Evolutionary conservation across 2,329 filamentous ascomycete genomes (phyloP).

Genomic region (Monosporascus sp.): DNA sequence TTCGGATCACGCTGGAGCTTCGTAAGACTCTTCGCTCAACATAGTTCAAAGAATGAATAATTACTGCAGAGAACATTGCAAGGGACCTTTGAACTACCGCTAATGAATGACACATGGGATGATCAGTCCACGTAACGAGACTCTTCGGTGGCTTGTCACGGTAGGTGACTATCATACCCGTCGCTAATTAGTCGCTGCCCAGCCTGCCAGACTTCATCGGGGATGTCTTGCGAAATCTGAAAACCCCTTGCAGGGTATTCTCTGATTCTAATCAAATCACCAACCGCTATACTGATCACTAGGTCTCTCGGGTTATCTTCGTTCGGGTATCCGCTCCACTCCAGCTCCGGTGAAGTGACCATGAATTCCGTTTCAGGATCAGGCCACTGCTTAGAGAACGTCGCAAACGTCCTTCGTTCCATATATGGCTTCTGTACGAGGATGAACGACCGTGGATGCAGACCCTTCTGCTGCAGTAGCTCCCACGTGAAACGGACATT

Average conservation of each 20-base stretch:
- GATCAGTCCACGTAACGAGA: not conserved
- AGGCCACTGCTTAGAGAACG: slow-evolving; percentile 42
- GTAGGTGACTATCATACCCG: slow-evolving; percentile 34
- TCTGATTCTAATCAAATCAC: slow-evolving; percentile 36
- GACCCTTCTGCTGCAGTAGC: slow-evolving; percentile 23
- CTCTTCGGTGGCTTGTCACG: slow-evolving; percentile 11
- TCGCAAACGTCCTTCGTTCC: slow-evolving; percentile 41
- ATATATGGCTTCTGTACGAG: slow-evolving; percentile 45
- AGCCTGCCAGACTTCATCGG: slow-evolving; percentile 35
- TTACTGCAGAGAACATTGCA: too few species aligned
- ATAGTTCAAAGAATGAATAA: too few species aligned
- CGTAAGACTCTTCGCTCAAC: too few species aligned
- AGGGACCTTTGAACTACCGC: too few species aligned
- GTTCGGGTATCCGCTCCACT: slow-evolving; percentile 36
- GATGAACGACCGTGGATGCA: slow-evolving; percentile 28
- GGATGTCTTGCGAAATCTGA: slow-evolving; percentile 38
- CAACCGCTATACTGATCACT: slow-evolving; percentile 39
- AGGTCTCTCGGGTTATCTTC: slow-evolving; percentile 34
- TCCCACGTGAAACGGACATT: slow-evolving; percentile 39
- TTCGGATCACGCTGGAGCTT: too few species aligned
- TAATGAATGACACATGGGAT: not conserved
- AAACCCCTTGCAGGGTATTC: slow-evolving; percentile 38
- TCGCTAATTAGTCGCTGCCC: slow-evolving; percentile 32
- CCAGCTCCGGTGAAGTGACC: slow-evolving; percentile 35
- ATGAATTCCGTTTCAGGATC: slow-evolving; percentile 26